phyloP scores from a whole-genome alignment of 1,139 yeast genomes.

The Nakaseomyces glabratus region DNA sequence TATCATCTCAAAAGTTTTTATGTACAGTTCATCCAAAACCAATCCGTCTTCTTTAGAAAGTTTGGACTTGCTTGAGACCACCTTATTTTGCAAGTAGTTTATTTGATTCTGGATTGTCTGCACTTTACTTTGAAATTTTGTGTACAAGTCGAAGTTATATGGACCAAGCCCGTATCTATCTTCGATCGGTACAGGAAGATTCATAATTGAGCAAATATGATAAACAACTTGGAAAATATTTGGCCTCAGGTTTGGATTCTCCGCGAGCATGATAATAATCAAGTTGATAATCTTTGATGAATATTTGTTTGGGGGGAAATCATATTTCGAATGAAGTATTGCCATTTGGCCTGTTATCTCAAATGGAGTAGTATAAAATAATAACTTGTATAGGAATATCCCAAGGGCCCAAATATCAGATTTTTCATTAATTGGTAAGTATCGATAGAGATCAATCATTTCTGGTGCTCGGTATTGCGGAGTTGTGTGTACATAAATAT shows the following conservation, averaged over 20 bases:
- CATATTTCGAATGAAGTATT: constrained; percentile 52
- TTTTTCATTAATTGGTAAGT: constrained; percentile 87
- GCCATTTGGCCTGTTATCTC: constrained; percentile 73
- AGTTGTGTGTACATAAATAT: constrained; percentile 84
- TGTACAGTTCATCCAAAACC: neutral
- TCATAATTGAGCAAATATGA: constrained; percentile 55
- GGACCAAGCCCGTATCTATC: constrained; percentile 35
- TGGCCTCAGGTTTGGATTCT: constrained; percentile 75
- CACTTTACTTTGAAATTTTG: constrained; percentile 31
- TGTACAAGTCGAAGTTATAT: constrained; percentile 33
- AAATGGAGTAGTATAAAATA: constrained; percentile 92
- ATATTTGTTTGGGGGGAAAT: constrained; percentile 43
- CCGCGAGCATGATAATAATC: constrained; percentile 70
- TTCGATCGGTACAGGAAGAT: constrained; percentile 44
- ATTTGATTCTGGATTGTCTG: constrained; percentile 29
- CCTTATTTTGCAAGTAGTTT: neutral
- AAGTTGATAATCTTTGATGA: constrained; percentile 60
- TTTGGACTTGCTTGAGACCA: neutral
- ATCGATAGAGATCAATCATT: constrained; percentile 81
- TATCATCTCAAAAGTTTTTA: constrained; percentile 2
- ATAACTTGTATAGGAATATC: constrained; percentile 76
- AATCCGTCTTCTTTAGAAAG: neutral
- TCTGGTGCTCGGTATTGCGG: constrained; percentile 98
- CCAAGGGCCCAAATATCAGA: constrained; percentile 97
- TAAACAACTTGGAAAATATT: constrained; percentile 74